Evolutionary conservation across 352 stramenopile genomes (phyloP), one percentile per base, ranked within the genome.

Genomic region (Pythium phragmiticola): DNA sequence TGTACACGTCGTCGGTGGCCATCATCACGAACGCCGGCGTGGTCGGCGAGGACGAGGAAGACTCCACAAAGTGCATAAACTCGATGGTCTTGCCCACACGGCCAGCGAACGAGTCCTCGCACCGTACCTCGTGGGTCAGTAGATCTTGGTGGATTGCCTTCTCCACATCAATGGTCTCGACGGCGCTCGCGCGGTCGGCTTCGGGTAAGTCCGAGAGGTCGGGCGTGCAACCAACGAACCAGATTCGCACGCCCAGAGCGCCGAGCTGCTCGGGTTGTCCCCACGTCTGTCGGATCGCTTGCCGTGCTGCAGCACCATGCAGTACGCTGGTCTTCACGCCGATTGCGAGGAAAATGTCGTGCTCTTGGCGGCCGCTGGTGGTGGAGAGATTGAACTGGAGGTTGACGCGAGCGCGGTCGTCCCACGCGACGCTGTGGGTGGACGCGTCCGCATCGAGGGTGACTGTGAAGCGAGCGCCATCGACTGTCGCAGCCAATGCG

Each of bases 1-100:
- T 26, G 41, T 51, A 69, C 9, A 86, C 53, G 45, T 91, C 79
- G 46, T 92, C 82, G 36, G 90, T 79, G 14, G 61, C 51, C 28
- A 91, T 67, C 70, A 91, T 76, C 0, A 87, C 51, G 21, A 70
- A 87, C 16, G 6, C 17, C 3, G 33, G 57, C 23, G n/a, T 55
- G n/a, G 16, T 12, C 8, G 28, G 28, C 14, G 37, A 42, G 9
- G 3, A 28, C 56, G 26, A 21, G 52, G 26, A 21, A 21, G 19
- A 11, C 8, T 65, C 19, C n/a, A 65, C 67, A 48, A 78, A 75
- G 41, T 74, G 63, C 69, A 87, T 68, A 52, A 91, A 91, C 30
- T 72, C 67, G 16, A 77, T 78, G 7, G 80, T 76, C 41, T 91
- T 88, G 33, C 75, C 54, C 0, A 82, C 57, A 46, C 84, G 50